Conservation (phyloP, 1,284 basidiomycete species). For the Ceratobasidium sp. region DNA sequence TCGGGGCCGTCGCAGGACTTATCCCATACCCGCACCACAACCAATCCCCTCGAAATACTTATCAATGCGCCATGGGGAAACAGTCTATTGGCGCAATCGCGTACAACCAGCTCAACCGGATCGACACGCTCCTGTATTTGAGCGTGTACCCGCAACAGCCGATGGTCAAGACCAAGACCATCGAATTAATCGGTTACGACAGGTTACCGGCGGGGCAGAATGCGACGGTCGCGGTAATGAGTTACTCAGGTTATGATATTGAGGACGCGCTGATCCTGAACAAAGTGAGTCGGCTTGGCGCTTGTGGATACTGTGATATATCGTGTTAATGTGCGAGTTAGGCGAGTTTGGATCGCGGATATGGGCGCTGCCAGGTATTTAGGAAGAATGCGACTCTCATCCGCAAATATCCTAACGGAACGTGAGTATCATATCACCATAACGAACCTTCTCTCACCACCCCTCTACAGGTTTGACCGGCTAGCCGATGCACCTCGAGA, state of each 20-base stretch:
- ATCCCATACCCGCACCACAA: conserved; percentile 99
- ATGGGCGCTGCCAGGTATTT: conserved; percentile 97
- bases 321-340: conserved; percentile 56
- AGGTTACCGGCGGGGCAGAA: conserved; percentile 98
- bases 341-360: conserved; percentile 96
- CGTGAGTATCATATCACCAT: conserved; percentile 71
- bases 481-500: conserved; percentile 92
- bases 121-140: conserved; percentile 98
- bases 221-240: conserved; percentile 99
- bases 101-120: conserved; percentile 97
- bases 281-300: conserved; percentile 67
- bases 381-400: conserved; percentile 96
- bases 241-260: conserved; percentile 99
- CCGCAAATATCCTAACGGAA: conserved; percentile 97
- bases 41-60: conserved; percentile 98
- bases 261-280: conserved; percentile 99
- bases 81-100: conserved; percentile 99
- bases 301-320: background rate
- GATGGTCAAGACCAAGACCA: conserved; percentile 99
- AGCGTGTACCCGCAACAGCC: conserved; percentile 99
- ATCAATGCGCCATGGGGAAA: conserved; percentile 99
- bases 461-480: conserved; percentile 82
- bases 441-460: conserved; percentile 14
- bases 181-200: conserved; percentile 97
- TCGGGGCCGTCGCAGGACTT: conserved; percentile 97